Percentiles rank a stretch among this genome's conserved stretches.
phyloP scores from a whole-genome alignment of 1,284 basidiomycete species.

The Ustilago loliicola region DNA sequence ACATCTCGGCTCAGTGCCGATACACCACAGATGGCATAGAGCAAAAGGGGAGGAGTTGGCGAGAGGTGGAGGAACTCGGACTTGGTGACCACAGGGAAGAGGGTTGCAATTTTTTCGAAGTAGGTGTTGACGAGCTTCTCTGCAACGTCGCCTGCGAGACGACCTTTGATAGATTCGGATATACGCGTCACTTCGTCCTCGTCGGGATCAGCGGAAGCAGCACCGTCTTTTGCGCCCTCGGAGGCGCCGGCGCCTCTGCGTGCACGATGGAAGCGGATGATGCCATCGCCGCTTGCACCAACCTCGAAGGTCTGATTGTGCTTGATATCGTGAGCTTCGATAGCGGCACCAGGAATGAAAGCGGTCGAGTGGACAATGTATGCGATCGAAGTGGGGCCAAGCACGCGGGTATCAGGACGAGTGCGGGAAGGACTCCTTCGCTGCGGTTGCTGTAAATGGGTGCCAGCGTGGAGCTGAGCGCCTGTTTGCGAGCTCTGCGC shows the following conservation, averaged over 20 bases:
- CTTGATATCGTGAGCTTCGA: conserved; percentile 84
- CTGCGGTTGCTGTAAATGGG: conserved; percentile 8
- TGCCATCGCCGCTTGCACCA: conserved; percentile 81
- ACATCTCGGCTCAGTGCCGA: conserved; percentile 87
- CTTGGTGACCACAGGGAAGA: conserved; percentile 87
- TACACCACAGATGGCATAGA: conserved; percentile 92
- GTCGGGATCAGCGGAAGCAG: conserved; percentile 18
- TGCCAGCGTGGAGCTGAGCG: background rate
- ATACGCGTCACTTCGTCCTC: conserved; percentile 45
- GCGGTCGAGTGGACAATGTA: conserved; percentile 91
- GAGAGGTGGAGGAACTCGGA: conserved; percentile 82
- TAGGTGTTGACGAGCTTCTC: conserved; percentile 89
- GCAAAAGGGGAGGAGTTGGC: conserved; percentile 82
- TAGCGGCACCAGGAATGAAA: conserved; percentile 82
- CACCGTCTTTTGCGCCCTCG: conserved; percentile 10
- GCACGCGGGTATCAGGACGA: conserved; percentile 68
- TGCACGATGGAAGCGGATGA: conserved; percentile 84
- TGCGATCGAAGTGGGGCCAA: conserved; percentile 84
- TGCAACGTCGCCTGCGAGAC: conserved; percentile 62
- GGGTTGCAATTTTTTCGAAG: conserved; percentile 85
- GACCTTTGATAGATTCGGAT: conserved; percentile 55
- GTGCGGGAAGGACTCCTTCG: conserved; percentile 33
- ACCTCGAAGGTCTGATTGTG: conserved; percentile 72
- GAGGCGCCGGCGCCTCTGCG: conserved; percentile 11
- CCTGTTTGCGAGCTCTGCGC: conserved; percentile 8